These are phyloP conservation scores for Solanum tacnaense DNA, from an alignment of 257 asterid genomes.

Conservation along the genomic window DNA sequence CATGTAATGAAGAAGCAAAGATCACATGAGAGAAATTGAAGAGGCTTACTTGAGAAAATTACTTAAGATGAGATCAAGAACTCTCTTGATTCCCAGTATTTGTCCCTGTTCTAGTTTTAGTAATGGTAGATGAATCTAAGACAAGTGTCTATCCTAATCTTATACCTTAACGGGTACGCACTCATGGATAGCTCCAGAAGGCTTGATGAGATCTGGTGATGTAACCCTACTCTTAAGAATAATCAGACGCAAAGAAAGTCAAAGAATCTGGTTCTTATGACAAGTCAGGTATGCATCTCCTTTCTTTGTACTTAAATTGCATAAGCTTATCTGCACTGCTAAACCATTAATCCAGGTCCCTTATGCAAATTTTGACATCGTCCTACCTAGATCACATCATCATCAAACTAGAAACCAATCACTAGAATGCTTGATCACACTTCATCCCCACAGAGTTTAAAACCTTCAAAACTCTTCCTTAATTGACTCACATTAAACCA, in stretches of 20 bases:
- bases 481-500: not conserved
- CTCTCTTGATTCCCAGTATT: not conserved
- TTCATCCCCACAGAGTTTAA: not conserved
- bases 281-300: not conserved
- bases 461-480: not conserved
- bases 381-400: not conserved
- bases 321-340: not conserved
- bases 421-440: not conserved
- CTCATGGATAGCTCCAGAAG: not conserved
- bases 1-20: not conserved
- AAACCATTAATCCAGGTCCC: too few species aligned
- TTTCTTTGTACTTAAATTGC: not conserved
- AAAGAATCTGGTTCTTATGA: not conserved
- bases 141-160: not conserved
- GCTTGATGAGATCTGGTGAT: not conserved
- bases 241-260: not conserved
- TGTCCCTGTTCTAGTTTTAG: not conserved
- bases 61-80: not conserved
- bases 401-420: not conserved
- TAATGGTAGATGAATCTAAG: not conserved
- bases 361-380: too few species aligned
- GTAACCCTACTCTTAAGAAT: not conserved
- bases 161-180: not conserved
- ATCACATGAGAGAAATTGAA: not conserved
- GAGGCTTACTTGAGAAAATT: not conserved